These are phyloP conservation scores for Neurospora sp. DNA, from an alignment of 2,329 filamentous ascomycete genomes.

Conservation along the genomic window DNA sequence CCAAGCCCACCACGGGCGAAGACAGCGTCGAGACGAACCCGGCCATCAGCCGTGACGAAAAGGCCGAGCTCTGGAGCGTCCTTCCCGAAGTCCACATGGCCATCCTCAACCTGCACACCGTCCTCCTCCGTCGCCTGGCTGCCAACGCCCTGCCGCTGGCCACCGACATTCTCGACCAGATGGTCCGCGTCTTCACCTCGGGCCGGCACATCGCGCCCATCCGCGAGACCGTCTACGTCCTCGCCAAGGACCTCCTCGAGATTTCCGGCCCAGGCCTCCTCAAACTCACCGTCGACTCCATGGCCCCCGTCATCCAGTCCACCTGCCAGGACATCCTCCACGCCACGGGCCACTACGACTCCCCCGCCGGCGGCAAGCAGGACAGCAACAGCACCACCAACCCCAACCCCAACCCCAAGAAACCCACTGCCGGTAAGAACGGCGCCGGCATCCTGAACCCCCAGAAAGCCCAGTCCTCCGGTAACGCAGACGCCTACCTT, in stretches of 20 bases:
- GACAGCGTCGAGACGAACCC: slow-evolving; percentile 55
- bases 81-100: slow-evolving; percentile 68
- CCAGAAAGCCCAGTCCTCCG: slow-evolving; percentile 31
- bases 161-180: slow-evolving; percentile 59
- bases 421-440: slow-evolving; percentile 21
- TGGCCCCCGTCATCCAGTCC: slow-evolving; percentile 52
- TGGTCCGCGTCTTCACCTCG: slow-evolving; percentile 59
- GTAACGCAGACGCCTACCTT: slow-evolving; percentile 68
- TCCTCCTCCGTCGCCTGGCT: slow-evolving; percentile 49
- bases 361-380: slow-evolving; percentile 18
- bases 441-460: slow-evolving; percentile 21
- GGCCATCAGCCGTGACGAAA: slow-evolving; percentile 69
- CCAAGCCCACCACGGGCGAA: slow-evolving; percentile 34
- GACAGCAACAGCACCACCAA: slow-evolving; percentile 16
- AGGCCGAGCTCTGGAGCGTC: slow-evolving; percentile 64
- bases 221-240: slow-evolving; percentile 50
- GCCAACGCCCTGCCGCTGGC: slow-evolving; percentile 48
- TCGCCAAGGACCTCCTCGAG: slow-evolving; percentile 48
- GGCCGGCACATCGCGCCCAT: slow-evolving; percentile 42
- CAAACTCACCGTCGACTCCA: slow-evolving; percentile 53
- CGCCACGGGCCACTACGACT: slow-evolving; percentile 36
- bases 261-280: slow-evolving; percentile 56
- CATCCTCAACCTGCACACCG: slow-evolving; percentile 51
- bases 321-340: slow-evolving; percentile 68
- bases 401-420: slow-evolving; percentile 16